Evolutionary conservation across 768 basidiomycete genomes (phyloP).

Genomic region (Suillus weaverae): DNA sequence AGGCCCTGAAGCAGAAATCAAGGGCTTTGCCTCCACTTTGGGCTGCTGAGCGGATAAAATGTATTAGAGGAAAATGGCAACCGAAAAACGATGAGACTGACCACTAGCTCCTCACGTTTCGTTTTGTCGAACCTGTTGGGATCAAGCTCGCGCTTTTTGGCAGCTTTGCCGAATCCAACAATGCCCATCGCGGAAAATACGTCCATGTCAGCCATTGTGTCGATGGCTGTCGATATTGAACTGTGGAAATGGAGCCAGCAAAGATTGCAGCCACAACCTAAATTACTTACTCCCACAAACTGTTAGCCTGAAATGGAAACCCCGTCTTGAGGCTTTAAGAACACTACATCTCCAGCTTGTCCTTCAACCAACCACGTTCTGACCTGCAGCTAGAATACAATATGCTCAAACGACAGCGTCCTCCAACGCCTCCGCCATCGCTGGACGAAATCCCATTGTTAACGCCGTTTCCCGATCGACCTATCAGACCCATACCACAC

Average conservation of each 20-base stretch:
- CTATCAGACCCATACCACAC: constrained; percentile 16
- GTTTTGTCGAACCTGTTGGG: constrained; percentile 78
- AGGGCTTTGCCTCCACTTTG: constrained; percentile 2
- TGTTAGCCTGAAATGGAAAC: constrained; percentile 13
- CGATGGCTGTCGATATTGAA: constrained; percentile 7
- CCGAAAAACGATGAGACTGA: constrained; percentile 18
- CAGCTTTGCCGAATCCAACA: constrained; percentile 76
- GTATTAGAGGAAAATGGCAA: constrained; percentile 19
- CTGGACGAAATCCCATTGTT: constrained; percentile 25
- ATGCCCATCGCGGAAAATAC: constrained; percentile 84
- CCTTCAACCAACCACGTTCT: not conserved
- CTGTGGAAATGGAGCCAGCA: not conserved
- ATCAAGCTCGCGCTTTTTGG: constrained; percentile 65
- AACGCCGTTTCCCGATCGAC: constrained; percentile 16
- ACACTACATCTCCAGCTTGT: not conserved
- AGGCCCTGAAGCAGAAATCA: constrained; percentile 16
- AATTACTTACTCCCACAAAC: constrained; percentile 4
- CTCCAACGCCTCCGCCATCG: constrained; percentile 43
- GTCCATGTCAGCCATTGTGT: constrained; percentile 59
- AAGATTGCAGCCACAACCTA: constrained; percentile 2
- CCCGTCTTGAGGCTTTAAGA: constrained; percentile 1
- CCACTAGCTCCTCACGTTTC: constrained; percentile 50
- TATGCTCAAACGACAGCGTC: constrained; percentile 60
- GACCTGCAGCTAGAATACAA: not conserved
- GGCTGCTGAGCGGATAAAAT: not conserved